Evolutionary conservation across 2,329 filamentous ascomycete genomes (phyloP).

Genomic region (Metarhizium guizhouense): DNA sequence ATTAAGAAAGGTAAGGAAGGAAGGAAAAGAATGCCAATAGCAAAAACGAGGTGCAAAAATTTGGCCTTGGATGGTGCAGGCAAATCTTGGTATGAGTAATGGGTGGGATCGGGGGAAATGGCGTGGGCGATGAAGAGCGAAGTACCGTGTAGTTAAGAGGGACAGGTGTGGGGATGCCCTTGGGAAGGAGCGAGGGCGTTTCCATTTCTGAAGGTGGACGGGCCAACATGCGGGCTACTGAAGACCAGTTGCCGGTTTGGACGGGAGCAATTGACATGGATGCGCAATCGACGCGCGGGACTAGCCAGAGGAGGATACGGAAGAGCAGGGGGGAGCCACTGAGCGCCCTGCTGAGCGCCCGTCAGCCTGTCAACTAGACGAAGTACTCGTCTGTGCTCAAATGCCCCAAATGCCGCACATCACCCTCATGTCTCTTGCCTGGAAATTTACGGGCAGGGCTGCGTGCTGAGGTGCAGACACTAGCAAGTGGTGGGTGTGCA

Average conservation of each 20-base stretch:
- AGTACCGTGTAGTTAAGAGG: neutral
- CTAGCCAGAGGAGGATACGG: too few relatives aligned
- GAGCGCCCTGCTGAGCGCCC: too few relatives aligned
- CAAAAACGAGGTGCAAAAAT: neutral
- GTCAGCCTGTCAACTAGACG: too few relatives aligned
- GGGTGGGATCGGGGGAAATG: neutral
- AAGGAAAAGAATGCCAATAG: neutral
- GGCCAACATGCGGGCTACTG: too few relatives aligned
- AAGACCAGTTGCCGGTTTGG: neutral
- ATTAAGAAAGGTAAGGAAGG: conserved; percentile 7
- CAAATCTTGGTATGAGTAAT: conserved; percentile 1
- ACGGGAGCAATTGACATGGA: neutral
- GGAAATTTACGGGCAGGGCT: neutral
- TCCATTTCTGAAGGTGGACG: too few relatives aligned
- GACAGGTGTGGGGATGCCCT: neutral
- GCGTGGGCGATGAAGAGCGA: conserved; percentile 1
- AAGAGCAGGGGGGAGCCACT: too few relatives aligned
- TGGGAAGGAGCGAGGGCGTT: neutral
- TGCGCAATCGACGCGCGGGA: too few relatives aligned
- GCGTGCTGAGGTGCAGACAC: too few relatives aligned
- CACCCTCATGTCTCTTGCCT: too few relatives aligned
- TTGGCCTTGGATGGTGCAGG: conserved; percentile 2
- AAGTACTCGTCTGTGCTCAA: too few relatives aligned
- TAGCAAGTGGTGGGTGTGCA: too few relatives aligned
- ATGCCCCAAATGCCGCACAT: too few relatives aligned